These are phyloP conservation scores for Beta corolliflora DNA, from an alignment of 179 eudicot genomes.

Conservation along the genomic window DNA sequence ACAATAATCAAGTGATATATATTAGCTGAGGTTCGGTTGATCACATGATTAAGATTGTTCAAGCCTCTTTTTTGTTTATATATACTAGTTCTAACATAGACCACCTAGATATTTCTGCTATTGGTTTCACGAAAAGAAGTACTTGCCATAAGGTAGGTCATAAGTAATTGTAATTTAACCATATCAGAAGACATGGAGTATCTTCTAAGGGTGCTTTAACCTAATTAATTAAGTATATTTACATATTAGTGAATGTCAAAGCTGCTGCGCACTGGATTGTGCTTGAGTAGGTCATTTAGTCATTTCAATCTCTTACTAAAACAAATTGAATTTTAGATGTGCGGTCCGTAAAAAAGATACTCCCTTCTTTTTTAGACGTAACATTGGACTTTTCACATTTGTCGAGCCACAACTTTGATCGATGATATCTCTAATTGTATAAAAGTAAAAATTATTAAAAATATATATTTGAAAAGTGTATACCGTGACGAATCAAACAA, in stretches of 20 bases:
- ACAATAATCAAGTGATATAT: background rate
- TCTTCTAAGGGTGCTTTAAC: background rate
- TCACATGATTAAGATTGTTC: conserved; percentile 9
- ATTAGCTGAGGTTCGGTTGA: background rate
- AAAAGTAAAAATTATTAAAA: too few species aligned
- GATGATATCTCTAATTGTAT: too few species aligned
- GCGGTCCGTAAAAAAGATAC: too few species aligned
- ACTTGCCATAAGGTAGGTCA: conserved; percentile 8
- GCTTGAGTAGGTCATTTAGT: too few species aligned
- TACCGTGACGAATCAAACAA: too few species aligned
- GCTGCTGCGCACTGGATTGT: too few species aligned
- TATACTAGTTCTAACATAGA: background rate
- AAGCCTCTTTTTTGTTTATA: background rate
- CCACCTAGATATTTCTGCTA: conserved; percentile 9
- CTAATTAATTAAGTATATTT: background rate
- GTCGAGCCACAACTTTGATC: too few species aligned
- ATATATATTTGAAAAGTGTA: too few species aligned
- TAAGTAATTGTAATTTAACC: conserved; percentile 1
- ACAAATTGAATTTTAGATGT: too few species aligned
- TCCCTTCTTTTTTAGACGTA: too few species aligned
- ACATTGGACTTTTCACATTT: too few species aligned
- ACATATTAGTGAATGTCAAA: background rate
- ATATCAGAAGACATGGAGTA: background rate
- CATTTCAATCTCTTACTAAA: too few species aligned
- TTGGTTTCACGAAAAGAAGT: background rate